Base-by-base conservation (phyloP, 1,139 yeast genomes). In the Zhuliangozyma blackwelliae region DNA sequence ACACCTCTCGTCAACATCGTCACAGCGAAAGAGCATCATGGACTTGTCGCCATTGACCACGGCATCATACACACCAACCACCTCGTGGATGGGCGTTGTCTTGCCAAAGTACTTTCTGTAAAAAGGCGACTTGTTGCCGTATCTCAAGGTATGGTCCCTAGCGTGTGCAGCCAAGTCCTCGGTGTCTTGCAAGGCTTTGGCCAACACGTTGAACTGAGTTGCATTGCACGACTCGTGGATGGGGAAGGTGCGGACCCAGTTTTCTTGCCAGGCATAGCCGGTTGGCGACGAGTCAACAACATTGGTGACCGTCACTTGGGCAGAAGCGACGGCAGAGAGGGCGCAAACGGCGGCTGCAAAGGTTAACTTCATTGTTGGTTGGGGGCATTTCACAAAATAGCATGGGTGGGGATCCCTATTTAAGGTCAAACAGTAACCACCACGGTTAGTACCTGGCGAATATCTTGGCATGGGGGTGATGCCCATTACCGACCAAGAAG, bases 1-100 rank as follows among this genome's bases (percentile, higher is more conserved):
- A 47, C 70, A 63, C 37, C 59, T 56, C 1, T 57, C 59, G 40
- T 63, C 68, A 16, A 50, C 45, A 38, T 63, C 57, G 36, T 63
- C 68, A 52, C 70, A 64, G 30, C 67, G 51, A 45, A 61, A 55
- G 20, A 61, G 31, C 20, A 52, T 43, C 10, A 50, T 50, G 34
- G 50, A 44, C 46, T 63, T 58, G 31, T 61, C 59, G 28, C 57
- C 61, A 31, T 51, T 49, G 11, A 56, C 51, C 33, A 61, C 31
- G 28, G 44, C 43, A 12, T 57, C 60, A 32, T 40, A 55, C 48
- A 55, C 51, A n/a, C 69, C 70, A 35, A 59, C 43, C 9, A 63
- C 67, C 37, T 54, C 62, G 16, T 46, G 47, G 29, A 58, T 52
- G 9, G 62, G 48, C n/a, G 59, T 46, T 8, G 30, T 23, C 19